These are phyloP conservation scores for Sarcocystis neurona DNA, from an alignment of 169 alveolate species.

Conservation along the genomic window DNA sequence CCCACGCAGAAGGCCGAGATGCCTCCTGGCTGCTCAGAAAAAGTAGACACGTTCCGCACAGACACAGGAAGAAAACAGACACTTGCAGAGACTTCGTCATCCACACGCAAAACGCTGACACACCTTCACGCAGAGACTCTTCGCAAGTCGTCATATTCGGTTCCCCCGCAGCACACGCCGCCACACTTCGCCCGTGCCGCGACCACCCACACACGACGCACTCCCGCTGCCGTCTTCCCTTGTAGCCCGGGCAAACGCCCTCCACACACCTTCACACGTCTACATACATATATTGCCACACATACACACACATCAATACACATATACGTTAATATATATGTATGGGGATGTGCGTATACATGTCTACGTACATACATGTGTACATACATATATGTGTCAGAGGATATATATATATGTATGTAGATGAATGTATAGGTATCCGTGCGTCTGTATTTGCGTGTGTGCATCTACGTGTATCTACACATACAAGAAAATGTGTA, in stretches of 20 bases:
- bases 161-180: no score
- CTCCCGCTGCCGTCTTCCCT: neutral
- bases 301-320: conserved; percentile 12
- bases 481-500: no score
- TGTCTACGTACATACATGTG: neutral
- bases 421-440: neutral
- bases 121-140: no score
- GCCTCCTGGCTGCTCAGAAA: no score
- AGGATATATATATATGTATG: neutral
- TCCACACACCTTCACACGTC: neutral
- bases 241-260: neutral
- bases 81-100: no score
- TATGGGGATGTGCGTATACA: neutral
- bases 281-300: neutral
- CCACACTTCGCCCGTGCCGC: no score
- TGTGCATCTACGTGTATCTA: neutral
- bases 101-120: no score
- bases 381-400: neutral
- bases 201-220: neutral
- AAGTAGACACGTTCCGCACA: no score
- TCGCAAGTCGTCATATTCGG: no score
- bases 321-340: neutral
- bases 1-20: no score
- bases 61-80: no score
- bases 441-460: neutral